Conservation (phyloP, 2,329 filamentous ascomycete species). For the Dactylellina leptospora region DNA sequence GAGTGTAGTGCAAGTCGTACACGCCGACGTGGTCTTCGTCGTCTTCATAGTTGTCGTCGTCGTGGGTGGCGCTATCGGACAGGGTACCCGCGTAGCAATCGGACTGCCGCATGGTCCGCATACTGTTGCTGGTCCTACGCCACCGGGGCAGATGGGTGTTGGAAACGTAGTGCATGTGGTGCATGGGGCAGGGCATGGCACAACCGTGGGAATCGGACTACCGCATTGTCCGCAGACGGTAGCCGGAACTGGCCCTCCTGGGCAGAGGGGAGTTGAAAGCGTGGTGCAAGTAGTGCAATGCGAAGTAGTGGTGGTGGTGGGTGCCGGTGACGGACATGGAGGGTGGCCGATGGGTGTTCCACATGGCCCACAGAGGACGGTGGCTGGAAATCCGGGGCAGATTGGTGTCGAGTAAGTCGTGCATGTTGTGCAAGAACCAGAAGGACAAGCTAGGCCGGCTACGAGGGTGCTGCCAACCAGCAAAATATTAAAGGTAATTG, state of each 20-base stretch:
- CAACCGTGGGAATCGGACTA: constrained; percentile 17
- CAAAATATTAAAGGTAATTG: constrained; percentile 6
- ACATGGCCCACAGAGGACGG: constrained; percentile 37
- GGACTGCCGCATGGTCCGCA: constrained; percentile 29
- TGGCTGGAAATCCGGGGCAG: constrained; percentile 34
- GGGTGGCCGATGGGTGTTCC: constrained; percentile 20
- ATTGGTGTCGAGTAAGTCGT: constrained; percentile 31
- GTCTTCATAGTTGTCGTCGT: background rate
- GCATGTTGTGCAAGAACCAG: constrained; percentile 15
- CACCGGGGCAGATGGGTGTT: constrained; percentile 30
- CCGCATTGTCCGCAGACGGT: constrained; percentile 44
- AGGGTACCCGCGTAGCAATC: constrained; percentile 26
- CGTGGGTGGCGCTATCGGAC: constrained; percentile 27
- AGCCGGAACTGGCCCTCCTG: constrained; percentile 21
- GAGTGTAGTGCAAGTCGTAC: constrained; percentile 30
- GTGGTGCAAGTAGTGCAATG: constrained; percentile 39
- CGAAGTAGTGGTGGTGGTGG: constrained; percentile 9
- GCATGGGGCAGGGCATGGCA: constrained; percentile 29
- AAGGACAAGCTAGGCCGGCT: constrained; percentile 14
- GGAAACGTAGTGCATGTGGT: constrained; percentile 25
- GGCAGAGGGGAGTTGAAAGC: constrained; percentile 33
- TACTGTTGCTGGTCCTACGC: constrained; percentile 21
- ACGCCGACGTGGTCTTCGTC: background rate
- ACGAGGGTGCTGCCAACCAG: constrained; percentile 15
- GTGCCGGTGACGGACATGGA: constrained; percentile 22